Evolutionary conservation across 2,329 filamentous ascomycete genomes (phyloP), one percentile per base, ranked within the genome.

Genomic region (Aspergillus novofumigatus): DNA sequence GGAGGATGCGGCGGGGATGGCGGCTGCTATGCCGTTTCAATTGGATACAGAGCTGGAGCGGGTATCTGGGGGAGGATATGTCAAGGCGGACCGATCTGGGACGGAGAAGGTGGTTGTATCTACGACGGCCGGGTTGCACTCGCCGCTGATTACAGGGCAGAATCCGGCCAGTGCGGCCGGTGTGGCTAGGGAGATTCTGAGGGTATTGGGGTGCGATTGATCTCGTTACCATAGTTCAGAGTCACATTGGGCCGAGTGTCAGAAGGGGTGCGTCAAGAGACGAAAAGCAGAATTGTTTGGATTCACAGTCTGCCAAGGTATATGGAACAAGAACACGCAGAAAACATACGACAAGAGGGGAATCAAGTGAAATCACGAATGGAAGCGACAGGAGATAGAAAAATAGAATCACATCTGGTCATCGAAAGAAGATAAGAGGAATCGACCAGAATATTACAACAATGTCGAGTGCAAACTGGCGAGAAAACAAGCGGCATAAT

Each of bases 131-230:
- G 61, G 61, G 4, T 52, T 60, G 25, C 68, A 68, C 5, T 72
- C 72, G 3, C 62, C 67, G 42, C 59, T 81, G 59, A 78, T 81
- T 51, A 81, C 79, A 0, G 79, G 79, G 0, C 79, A 81, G 69
- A 81, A 81, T 57, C 78, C 78, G 1, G 69, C 72, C 5, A 78
- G 75, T 64, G 78, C 77, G 9, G 68, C 65, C 1, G 73, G 64
- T 0, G 72, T 81, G 38, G 79, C 73, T 0, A 71, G 78, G 66
- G 78, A 72, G 17, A 70, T 81, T 55, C 62, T 77, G 17, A 72
- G 74, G 68, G 75, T 59, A 52, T 55, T 68, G 57, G 63, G 64
- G 4, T 38, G 32, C 32, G 32, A 38, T 38, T 38, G 14, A 38
- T 17, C 14, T 38, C 5, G 32, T 38, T 38, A 17, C 32, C 14